Conservation (phyloP, 805 yeast genomes). For the Candida schatavii region DNA sequence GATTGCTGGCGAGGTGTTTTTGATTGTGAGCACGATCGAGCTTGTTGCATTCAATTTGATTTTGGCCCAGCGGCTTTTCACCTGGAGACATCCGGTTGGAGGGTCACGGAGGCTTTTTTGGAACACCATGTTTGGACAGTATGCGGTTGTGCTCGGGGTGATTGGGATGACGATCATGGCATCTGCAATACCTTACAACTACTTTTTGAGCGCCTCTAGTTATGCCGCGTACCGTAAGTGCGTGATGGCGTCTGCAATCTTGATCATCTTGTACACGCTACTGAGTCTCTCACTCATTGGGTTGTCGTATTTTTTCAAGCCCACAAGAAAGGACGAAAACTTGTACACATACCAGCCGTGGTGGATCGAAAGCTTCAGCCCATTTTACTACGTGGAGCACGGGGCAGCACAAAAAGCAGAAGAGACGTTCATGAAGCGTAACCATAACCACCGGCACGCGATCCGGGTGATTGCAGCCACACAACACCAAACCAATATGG, state of each 20-base stretch:
- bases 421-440: slow-evolving; percentile 42
- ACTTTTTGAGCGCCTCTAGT: slow-evolving; percentile 45
- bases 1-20: slow-evolving; percentile 53
- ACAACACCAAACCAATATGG: slow-evolving; percentile 37
- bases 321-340: slow-evolving; percentile 48
- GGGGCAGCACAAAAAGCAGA: slow-evolving; percentile 48
- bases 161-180: slow-evolving; percentile 69
- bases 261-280: slow-evolving; percentile 46
- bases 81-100: slow-evolving; percentile 74
- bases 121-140: slow-evolving; percentile 47
- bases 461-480: slow-evolving; percentile 62
- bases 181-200: slow-evolving; percentile 56
- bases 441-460: slow-evolving; percentile 48
- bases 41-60: slow-evolving; percentile 59
- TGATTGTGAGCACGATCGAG: slow-evolving; percentile 56
- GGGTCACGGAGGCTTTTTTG: slow-evolving; percentile 55
- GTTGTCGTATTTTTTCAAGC: slow-evolving; percentile 52
- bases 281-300: slow-evolving; percentile 49
- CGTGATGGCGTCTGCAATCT: slow-evolving; percentile 41
- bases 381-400: slow-evolving; percentile 57
- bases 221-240: slow-evolving; percentile 54
- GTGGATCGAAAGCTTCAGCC: slow-evolving; percentile 68
- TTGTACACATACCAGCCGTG: slow-evolving; percentile 68
- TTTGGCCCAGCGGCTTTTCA: slow-evolving; percentile 68
- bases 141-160: slow-evolving; percentile 53